Conservation (phyloP, 495 filamentous ascomycete species). For the Hyaloscypha variabilis region DNA sequence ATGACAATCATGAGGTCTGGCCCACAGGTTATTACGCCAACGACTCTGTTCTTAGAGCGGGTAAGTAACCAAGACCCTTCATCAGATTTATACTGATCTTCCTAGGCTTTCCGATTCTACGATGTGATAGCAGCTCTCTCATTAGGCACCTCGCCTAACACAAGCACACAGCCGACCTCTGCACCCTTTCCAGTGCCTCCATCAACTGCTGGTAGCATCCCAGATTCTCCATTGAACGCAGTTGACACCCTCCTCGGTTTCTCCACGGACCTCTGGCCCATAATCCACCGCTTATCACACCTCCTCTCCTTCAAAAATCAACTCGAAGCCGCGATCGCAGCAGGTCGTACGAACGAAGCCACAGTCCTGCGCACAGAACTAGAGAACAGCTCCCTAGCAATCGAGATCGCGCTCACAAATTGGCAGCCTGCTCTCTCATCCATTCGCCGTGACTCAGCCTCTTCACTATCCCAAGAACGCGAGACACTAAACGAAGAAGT, state of each 20-base stretch:
- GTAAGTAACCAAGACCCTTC: slow-evolving; percentile 39
- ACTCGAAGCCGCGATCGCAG: slow-evolving; percentile 45
- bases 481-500: not conserved
- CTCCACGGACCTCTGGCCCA: slow-evolving; percentile 63
- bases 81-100: slow-evolving; percentile 13
- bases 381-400: slow-evolving; percentile 53
- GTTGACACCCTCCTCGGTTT: slow-evolving; percentile 66
- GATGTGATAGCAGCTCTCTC: slow-evolving; percentile 66
- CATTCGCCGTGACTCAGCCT: not conserved
- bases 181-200: slow-evolving; percentile 26
- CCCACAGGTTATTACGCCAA: slow-evolving; percentile 48
- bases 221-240: slow-evolving; percentile 49
- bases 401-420: slow-evolving; percentile 56
- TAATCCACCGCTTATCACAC: slow-evolving; percentile 62
- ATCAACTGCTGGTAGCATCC: slow-evolving; percentile 43
- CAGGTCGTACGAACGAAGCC: slow-evolving; percentile 46
- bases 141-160: slow-evolving; percentile 59
- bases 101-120: slow-evolving; percentile 64
- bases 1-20: slow-evolving; percentile 58
- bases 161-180: slow-evolving; percentile 43
- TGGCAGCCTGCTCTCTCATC: slow-evolving; percentile 50
- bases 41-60: slow-evolving; percentile 58
- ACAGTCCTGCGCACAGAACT: slow-evolving; percentile 57
- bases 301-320: slow-evolving; percentile 53
- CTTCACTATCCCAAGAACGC: too few species aligned